phyloP scores from a whole-genome alignment of 1,284 basidiomycete species.

The Leccinum pachyderme region DNA sequence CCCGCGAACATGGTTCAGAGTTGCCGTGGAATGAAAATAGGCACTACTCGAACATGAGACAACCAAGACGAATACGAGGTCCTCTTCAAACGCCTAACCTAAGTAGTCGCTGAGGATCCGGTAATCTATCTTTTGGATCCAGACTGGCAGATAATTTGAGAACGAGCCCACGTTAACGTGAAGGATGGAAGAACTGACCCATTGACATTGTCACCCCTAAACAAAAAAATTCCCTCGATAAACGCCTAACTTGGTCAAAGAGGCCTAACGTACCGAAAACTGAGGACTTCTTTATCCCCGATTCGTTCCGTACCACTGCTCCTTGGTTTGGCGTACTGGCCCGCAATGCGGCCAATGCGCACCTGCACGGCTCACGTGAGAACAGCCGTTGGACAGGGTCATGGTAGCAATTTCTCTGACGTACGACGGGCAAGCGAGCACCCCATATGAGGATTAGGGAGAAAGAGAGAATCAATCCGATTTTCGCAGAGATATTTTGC shows the following conservation, averaged over 20 bases:
- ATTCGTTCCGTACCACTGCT: conserved; percentile 84
- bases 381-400: background rate
- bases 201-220: conserved; percentile 95
- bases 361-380: conserved; percentile 45
- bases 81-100: conserved; percentile 41
- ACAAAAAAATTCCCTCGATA: conserved; percentile 7
- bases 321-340: conserved; percentile 96
- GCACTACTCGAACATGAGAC: conserved; percentile 51
- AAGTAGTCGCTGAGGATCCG: conserved; percentile 86
- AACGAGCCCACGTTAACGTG: conserved; percentile 13
- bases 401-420: background rate
- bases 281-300: conserved; percentile 66
- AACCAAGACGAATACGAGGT: background rate
- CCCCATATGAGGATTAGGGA: conserved; percentile 95
- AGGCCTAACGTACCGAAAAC: conserved; percentile 63
- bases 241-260: background rate
- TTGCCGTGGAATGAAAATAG: conserved; percentile 94
- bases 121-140: conserved; percentile 73
- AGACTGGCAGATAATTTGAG: conserved; percentile 38
- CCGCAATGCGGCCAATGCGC: conserved; percentile 89
- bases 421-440: conserved; percentile 82
- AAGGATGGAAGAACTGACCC: conserved; percentile 51
- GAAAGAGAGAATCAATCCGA: conserved; percentile 93
- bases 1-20: conserved; percentile 89
- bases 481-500: conserved; percentile 92